Conservation (phyloP, 148 eudicot genomes). For the Vaccinium myrtillus region DNA sequence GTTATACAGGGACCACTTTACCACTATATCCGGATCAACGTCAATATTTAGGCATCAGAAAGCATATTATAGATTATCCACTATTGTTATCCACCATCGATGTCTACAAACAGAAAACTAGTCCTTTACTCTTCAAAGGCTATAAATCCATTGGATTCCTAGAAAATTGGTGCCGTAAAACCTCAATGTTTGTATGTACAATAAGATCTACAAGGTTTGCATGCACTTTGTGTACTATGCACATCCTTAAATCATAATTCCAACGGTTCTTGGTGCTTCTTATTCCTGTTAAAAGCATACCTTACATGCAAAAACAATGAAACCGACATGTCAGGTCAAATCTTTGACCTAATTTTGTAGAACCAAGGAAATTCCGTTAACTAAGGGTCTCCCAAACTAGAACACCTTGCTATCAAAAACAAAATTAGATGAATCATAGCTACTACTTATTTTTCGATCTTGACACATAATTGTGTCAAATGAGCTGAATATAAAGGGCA, state of each 20-base stretch:
- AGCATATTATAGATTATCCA: not conserved
- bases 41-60: not conserved
- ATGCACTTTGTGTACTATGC: not conserved
- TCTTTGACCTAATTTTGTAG: not conserved
- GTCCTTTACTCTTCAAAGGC: not conserved
- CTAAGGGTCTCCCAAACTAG: too few species aligned
- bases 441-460: not conserved
- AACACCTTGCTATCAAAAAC: not conserved
- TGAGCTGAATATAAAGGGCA: not conserved
- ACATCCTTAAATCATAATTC: not conserved
- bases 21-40: not conserved
- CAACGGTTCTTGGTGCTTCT: not conserved
- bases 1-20: not conserved
- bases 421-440: not conserved
- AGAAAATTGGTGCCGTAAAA: not conserved
- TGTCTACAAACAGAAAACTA: not conserved
- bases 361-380: not conserved
- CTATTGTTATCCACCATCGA: not conserved
- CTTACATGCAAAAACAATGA: not conserved
- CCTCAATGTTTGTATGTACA: not conserved
- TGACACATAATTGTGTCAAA: not conserved
- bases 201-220: not conserved
- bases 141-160: slow-evolving; percentile 3
- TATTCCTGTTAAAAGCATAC: not conserved
- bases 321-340: not conserved